phyloP scores from a whole-genome alignment of 768 basidiomycete species.

The Termitomyces heimii region DNA sequence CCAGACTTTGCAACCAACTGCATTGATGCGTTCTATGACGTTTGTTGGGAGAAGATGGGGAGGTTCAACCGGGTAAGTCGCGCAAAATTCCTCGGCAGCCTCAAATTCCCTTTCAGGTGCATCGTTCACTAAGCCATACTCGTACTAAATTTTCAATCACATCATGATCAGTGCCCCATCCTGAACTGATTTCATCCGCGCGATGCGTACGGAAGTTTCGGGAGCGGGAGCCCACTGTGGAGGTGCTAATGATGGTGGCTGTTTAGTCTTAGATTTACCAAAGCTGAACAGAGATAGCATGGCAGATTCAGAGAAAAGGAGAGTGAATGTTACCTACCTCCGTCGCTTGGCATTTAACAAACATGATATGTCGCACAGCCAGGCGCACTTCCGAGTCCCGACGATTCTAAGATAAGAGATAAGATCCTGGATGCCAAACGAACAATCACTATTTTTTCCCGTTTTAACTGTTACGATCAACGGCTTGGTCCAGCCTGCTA shows the following conservation, averaged over 20 bases:
- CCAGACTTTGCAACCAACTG: constrained; percentile 48
- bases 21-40: constrained; percentile 44
- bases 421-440: background rate
- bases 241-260: constrained; percentile 36
- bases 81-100: constrained; percentile 47
- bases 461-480: background rate
- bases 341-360: too few relatives aligned
- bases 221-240: constrained; percentile 59
- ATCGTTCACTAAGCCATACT: constrained; percentile 46
- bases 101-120: constrained; percentile 52
- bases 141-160: constrained; percentile 24
- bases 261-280: background rate
- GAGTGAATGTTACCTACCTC: background rate
- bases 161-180: background rate
- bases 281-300: constrained; percentile 12
- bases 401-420: constrained; percentile 11
- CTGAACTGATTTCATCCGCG: background rate
- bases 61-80: constrained; percentile 26
- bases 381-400: background rate
- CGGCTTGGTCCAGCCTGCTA: constrained; percentile 19
- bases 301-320: background rate
- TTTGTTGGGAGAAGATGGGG: constrained; percentile 46
- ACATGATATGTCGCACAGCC: background rate
- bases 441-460: background rate
- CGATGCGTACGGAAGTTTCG: constrained; percentile 33